A percentile compares a stretch with the other conserved stretches of the same genome.
Evolutionary conservation across 2,329 filamentous ascomycete genomes (phyloP).

Genomic region (Talaromyces sp.): DNA sequence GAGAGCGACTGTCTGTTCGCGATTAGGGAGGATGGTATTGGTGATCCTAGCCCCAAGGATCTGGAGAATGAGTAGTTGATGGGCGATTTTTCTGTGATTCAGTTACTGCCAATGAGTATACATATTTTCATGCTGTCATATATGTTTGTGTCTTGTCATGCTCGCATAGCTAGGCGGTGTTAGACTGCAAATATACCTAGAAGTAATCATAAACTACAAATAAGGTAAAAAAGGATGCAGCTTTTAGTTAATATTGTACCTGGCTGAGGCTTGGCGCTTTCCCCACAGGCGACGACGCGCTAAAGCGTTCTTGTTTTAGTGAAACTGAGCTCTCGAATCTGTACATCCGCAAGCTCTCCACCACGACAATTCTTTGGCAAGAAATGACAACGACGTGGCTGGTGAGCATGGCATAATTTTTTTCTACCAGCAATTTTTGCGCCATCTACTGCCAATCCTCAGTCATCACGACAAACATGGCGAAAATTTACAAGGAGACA

Average conservation of each 20-base stretch:
- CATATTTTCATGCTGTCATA: slow-evolving; percentile 1
- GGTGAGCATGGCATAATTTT: slow-evolving; percentile 13
- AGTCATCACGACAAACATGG: slow-evolving; percentile 50
- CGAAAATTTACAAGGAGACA: slow-evolving; percentile 79
- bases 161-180: slow-evolving; percentile 6
- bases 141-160: background rate
- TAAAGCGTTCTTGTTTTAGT: slow-evolving; percentile 10
- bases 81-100: background rate
- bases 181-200: slow-evolving; percentile 1
- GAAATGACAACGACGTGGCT: background rate
- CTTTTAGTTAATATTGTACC: background rate
- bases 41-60: slow-evolving; percentile 93
- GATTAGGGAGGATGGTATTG: slow-evolving; percentile 95
- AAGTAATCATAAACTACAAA: background rate
- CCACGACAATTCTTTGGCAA: background rate
- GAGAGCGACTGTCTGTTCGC: slow-evolving; percentile 97
- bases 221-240: background rate
- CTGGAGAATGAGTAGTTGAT: slow-evolving; percentile 70
- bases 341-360: slow-evolving; percentile 12
- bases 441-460: slow-evolving; percentile 15
- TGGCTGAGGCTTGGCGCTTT: slow-evolving; percentile 11
- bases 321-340: slow-evolving; percentile 8
- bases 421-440: slow-evolving; percentile 21
- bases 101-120: background rate
- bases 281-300: slow-evolving; percentile 11